phyloP scores from a whole-genome alignment of 148 eudicot species.

The Amaranthus cruentus region DNA sequence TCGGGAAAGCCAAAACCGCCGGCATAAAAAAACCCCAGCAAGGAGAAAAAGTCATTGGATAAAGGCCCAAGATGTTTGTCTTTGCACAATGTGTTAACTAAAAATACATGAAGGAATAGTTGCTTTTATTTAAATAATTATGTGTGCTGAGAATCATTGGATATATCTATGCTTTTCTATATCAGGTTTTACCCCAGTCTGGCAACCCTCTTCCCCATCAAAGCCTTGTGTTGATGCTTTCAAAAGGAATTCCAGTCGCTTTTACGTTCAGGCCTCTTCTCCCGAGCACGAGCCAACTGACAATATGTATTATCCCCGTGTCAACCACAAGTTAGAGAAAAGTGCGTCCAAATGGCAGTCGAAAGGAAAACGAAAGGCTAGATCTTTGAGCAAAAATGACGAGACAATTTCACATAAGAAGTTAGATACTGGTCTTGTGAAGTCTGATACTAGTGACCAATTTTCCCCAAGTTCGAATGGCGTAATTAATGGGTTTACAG shows the following conservation, averaged over 20 bases:
- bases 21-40: too few species aligned
- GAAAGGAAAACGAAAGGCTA: slow-evolving; percentile 69
- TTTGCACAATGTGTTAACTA: neutral
- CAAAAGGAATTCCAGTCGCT: slow-evolving; percentile 25
- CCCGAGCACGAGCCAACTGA: slow-evolving; percentile 37
- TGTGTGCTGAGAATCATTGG: slow-evolving; percentile 1
- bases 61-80: neutral
- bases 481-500: slow-evolving; percentile 32
- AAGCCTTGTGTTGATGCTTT: slow-evolving; percentile 11
- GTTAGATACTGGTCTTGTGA: slow-evolving; percentile 28
- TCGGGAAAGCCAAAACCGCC: too few species aligned
- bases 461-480: slow-evolving; percentile 28
- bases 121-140: neutral
- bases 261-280: slow-evolving; percentile 40
- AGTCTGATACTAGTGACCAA: slow-evolving; percentile 23
- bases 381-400: slow-evolving; percentile 36
- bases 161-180: neutral
- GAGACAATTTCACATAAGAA: slow-evolving; percentile 27
- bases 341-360: slow-evolving; percentile 71
- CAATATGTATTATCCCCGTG: slow-evolving; percentile 40
- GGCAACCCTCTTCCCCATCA: slow-evolving; percentile 19
- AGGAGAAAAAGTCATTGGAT: neutral
- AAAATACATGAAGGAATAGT: neutral
- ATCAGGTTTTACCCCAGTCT: slow-evolving; percentile 14
- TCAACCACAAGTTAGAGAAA: slow-evolving; percentile 36